Conservation (phyloP, 2,329 filamentous ascomycete species). For the Fusarium virguliforme region DNA sequence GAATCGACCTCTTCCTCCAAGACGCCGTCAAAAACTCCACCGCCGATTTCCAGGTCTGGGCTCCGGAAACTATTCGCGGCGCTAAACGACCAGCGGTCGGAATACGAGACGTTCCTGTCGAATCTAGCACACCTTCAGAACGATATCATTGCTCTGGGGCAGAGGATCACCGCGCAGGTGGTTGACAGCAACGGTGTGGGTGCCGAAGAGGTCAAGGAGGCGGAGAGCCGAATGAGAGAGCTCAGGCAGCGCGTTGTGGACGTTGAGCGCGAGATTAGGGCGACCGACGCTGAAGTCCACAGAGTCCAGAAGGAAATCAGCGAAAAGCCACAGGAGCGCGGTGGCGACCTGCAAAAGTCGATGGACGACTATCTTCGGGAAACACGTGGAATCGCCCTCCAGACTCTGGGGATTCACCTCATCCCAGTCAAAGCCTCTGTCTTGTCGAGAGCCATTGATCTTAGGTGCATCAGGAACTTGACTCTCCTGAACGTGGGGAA, state of each 20-base stretch:
- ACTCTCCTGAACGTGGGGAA: conserved; percentile 76
- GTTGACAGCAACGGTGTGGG: conserved; percentile 45
- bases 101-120: conserved; percentile 55
- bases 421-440: conserved; percentile 74
- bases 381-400: conserved; percentile 72
- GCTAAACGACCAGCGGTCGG: conserved; percentile 53
- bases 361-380: conserved; percentile 70
- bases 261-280: conserved; percentile 56
- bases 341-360: conserved; percentile 43
- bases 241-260: conserved; percentile 55
- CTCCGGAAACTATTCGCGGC: conserved; percentile 34
- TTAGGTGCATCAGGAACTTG: conserved; percentile 70
- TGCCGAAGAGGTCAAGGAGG: conserved; percentile 49
- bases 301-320: conserved; percentile 52
- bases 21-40: conserved; percentile 4
- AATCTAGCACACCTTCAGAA: conserved; percentile 55
- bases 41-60: background rate
- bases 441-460: conserved; percentile 70
- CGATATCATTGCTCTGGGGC: conserved; percentile 51
- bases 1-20: conserved; percentile 11
- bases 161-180: conserved; percentile 53
- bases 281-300: conserved; percentile 58
- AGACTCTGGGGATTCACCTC: conserved; percentile 70
- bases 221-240: conserved; percentile 49
- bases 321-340: conserved; percentile 37